A percentile compares a stretch with the other conserved stretches of the same genome.
phyloP scores from a whole-genome alignment of 768 basidiomycete genomes.

The Guyanaporus albipodus region DNA sequence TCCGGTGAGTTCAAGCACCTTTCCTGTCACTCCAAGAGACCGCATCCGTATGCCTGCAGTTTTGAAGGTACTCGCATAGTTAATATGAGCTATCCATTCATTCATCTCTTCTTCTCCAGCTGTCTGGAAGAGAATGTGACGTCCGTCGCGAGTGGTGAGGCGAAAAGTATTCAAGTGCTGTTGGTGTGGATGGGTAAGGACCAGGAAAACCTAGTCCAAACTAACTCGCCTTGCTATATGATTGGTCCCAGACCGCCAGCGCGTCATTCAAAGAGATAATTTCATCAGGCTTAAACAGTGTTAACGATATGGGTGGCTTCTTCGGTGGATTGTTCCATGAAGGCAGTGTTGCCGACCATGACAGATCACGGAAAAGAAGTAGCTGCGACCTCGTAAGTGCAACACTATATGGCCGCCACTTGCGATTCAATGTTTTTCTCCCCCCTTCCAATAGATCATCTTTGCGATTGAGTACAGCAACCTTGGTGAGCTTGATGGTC shows the following conservation, averaged over 20 bases:
- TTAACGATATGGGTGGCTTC: slow-evolving; percentile 36
- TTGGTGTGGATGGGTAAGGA: slow-evolving; percentile 3
- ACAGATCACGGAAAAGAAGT: slow-evolving; percentile 78
- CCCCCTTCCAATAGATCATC: slow-evolving; percentile 75
- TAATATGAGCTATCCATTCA: slow-evolving; percentile 88
- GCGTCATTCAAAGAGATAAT: slow-evolving; percentile 71
- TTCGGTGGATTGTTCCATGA: slow-evolving; percentile 39
- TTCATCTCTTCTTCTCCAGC: slow-evolving; percentile 68
- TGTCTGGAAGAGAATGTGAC: slow-evolving; percentile 79
- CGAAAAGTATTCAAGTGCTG: slow-evolving; percentile 71
- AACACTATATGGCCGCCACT: slow-evolving; percentile 86
- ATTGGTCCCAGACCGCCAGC: slow-evolving; percentile 76
- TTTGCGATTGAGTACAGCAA: slow-evolving; percentile 78
- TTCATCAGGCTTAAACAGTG: slow-evolving; percentile 77
- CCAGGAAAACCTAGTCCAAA: background rate
- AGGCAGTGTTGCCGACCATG: slow-evolving; percentile 48
- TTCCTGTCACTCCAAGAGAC: slow-evolving; percentile 60
- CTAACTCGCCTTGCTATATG: slow-evolving; percentile 65
- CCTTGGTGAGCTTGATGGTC: slow-evolving; percentile 70
- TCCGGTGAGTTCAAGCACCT: slow-evolving; percentile 73
- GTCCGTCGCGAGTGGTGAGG: slow-evolving; percentile 69
- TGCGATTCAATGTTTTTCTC: slow-evolving; percentile 69
- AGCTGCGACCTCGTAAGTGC: slow-evolving; percentile 88
- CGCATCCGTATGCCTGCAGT: slow-evolving; percentile 80
- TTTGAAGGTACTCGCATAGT: slow-evolving; percentile 93